Evolutionary conservation across 2,329 filamentous ascomycete species (phyloP).

Genomic region (Cladosporium sp.): DNA sequence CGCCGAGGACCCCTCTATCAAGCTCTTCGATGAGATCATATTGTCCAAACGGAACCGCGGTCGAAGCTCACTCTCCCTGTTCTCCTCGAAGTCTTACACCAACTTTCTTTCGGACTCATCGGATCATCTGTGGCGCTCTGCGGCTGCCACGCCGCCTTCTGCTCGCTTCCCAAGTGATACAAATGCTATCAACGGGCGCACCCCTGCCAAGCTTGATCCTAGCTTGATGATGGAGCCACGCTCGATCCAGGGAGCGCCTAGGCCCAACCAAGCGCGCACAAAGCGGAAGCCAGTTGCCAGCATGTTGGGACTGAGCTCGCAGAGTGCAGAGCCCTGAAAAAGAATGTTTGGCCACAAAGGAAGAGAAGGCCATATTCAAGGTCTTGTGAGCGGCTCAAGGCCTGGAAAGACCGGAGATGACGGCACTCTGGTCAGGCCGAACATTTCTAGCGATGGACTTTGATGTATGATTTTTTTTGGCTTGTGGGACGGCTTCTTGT

Average conservation of each 20-base stretch:
- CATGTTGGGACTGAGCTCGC: constrained; percentile 29
- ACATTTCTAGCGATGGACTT: not conserved
- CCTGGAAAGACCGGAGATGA: too few species aligned
- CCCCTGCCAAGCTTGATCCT: constrained; percentile 79
- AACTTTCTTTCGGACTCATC: constrained; percentile 67
- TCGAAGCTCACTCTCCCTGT: constrained; percentile 56
- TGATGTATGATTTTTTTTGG: not conserved
- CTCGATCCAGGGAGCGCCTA: constrained; percentile 81
- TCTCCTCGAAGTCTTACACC: constrained; percentile 58
- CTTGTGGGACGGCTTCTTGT: not conserved
- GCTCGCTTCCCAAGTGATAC: constrained; percentile 54
- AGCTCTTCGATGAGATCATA: constrained; percentile 80
- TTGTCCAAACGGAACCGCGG: constrained; percentile 71
- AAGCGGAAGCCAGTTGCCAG: constrained; percentile 47
- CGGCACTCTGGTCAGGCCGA: not conserved
- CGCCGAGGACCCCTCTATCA: constrained; percentile 60
- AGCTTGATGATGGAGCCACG: constrained; percentile 88
- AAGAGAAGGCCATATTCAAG: not conserved
- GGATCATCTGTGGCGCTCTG: constrained; percentile 75
- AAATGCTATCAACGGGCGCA: constrained; percentile 55
- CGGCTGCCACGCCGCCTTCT: constrained; percentile 54
- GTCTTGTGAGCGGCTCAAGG: too few species aligned
- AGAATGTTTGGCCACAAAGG: not conserved
- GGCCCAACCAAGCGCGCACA: constrained; percentile 48
- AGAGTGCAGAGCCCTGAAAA: constrained; percentile 21